Evolutionary conservation across 768 basidiomycete genomes (phyloP), one percentile per base, ranked within the genome.

Genomic region (Lyophyllum decastes): DNA sequence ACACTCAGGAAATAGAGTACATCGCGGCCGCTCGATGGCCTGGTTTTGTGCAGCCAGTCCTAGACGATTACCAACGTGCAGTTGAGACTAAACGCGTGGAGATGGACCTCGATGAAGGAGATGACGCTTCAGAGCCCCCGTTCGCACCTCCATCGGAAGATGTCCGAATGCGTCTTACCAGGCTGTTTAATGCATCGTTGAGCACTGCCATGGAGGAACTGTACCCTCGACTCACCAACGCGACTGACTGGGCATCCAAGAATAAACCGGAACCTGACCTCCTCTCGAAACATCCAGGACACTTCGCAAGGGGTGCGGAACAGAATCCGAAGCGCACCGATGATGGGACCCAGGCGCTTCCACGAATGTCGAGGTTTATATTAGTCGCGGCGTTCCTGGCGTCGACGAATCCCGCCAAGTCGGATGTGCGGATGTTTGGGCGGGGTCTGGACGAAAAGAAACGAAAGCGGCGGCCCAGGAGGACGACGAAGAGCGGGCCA

Each of bases 381-480:
- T 35, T 62, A 26, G 58, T 62, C 6, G 54, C 61, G 49, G 51
- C 55, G 21, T 96, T 87, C 66, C 72, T 94, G 40, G 92, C 93
- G 5, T 92, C 92, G 41, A 89, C 88, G 41, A 97, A 96, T 65
- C 94, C 94, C 2, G 71, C 86, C 0, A 88, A 86, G 65, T 87
- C 85, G 9, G 94, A 95, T 70, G 34, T 92, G 61, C 78, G 90
- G 35, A 87, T 96, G 83, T 93, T 97, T 71, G 89, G 90, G 4
- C 70, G 94, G 14, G 88, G 85, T 0, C 57, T 82, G 25, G 87
- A 88, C 52, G 90, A 90, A 68, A 83, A 83, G 57, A 82, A 80
- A 65, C 77, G 78, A 60, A 81, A 81, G 70, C 79, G 83, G 60
- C 75, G 78, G 25, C 74, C 67, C 9, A 68, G 70, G 17, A 78